phyloP scores from a whole-genome alignment of 441 rosid species.

The Brassica balearica region DNA sequence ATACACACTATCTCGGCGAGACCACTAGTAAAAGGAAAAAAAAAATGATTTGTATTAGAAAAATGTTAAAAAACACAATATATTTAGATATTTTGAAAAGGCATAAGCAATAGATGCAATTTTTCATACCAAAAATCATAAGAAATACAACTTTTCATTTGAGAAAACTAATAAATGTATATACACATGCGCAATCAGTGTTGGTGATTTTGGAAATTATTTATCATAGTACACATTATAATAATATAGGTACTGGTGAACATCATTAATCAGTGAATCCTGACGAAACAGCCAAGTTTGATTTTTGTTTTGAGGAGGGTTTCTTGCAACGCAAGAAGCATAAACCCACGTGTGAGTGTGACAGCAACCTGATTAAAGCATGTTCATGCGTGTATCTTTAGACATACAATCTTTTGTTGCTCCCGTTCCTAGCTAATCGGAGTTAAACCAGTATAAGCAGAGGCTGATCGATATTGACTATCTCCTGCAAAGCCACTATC shows the following conservation, averaged over 20 bases:
- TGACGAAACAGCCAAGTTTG: not conserved
- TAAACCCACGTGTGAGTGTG: constrained; percentile 20
- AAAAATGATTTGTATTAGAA: too few species aligned
- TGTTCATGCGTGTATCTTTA: constrained; percentile 34
- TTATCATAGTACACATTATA: constrained; percentile 17
- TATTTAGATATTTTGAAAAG: too few species aligned
- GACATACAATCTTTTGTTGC: not conserved
- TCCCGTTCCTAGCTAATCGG: not conserved
- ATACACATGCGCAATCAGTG: too few species aligned
- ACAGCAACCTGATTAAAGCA: constrained; percentile 16
- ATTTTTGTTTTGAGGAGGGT: not conserved
- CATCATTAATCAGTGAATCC: not conserved
- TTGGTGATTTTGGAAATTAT: not conserved
- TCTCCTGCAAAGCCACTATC: constrained; percentile 44
- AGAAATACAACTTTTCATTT: too few species aligned
- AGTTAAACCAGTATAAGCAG: constrained; percentile 12
- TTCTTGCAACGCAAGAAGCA: constrained; percentile 36
- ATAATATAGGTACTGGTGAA: constrained; percentile 29
- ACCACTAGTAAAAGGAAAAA: too few species aligned
- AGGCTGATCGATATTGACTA: constrained; percentile 30
- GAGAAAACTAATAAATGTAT: too few species aligned
- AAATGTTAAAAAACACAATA: too few species aligned
- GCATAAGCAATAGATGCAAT: too few species aligned
- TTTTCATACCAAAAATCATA: too few species aligned
- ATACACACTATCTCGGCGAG: too few species aligned